Evolutionary conservation across 352 stramenopile genomes (phyloP).

Genomic region (Pythium insidiosum): DNA sequence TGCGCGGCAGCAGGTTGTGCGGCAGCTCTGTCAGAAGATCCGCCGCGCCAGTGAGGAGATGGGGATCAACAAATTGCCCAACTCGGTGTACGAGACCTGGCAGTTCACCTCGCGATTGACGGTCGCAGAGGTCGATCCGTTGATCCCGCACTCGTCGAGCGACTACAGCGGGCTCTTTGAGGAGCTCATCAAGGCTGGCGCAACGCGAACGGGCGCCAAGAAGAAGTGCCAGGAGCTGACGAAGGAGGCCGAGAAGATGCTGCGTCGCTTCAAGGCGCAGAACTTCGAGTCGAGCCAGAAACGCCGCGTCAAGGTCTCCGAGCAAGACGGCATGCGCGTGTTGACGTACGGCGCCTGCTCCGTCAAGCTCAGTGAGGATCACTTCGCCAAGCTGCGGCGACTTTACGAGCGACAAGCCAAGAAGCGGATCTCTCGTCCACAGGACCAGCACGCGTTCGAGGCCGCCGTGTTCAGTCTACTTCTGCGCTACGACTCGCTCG

Average conservation of each 20-base stretch:
- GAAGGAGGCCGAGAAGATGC: conserved; percentile 24
- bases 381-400: conserved; percentile 82
- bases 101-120: conserved; percentile 74
- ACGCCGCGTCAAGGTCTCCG: conserved; percentile 23
- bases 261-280: conserved; percentile 17
- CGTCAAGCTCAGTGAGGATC: conserved; percentile 73
- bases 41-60: conserved; percentile 54
- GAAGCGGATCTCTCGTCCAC: conserved; percentile 6
- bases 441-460: conserved; percentile 42
- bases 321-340: conserved; percentile 25
- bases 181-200: conserved; percentile 65
- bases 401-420: conserved; percentile 64
- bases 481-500: conserved; percentile 89
- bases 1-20: conserved; percentile 55
- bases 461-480: conserved; percentile 84
- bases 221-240: conserved; percentile 41
- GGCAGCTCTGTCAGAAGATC: conserved; percentile 63
- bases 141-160: conserved; percentile 60
- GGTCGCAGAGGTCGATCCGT: conserved; percentile 59
- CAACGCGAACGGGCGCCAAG: conserved; percentile 44
- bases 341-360: conserved; percentile 57
- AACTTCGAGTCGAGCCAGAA: conserved; percentile 2
- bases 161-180: conserved; percentile 68
- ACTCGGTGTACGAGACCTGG: conserved; percentile 82
- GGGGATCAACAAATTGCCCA: conserved; percentile 68